Evolutionary conservation across 805 yeast species (phyloP).

Genomic region (Nakazawaea laoshanensis): DNA sequence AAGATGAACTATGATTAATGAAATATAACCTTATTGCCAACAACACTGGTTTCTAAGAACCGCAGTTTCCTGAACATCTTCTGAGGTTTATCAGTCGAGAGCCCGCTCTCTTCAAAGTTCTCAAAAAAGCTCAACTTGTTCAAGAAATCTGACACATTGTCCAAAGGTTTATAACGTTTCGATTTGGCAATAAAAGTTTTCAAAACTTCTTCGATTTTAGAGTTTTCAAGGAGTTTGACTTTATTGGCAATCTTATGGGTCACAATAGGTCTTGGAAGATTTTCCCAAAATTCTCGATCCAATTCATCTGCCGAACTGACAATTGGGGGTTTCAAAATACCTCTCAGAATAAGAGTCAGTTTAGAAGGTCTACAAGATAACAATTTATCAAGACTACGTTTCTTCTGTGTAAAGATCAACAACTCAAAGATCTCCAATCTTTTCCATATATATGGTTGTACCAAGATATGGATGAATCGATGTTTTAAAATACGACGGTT

Average conservation of each 20-base stretch:
- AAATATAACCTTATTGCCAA: constrained; percentile 6
- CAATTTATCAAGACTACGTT: neutral
- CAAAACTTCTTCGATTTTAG: constrained; percentile 7
- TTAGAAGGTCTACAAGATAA: constrained; percentile 6
- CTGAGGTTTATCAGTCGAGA: neutral
- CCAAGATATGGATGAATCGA: constrained; percentile 2
- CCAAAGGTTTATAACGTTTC: too few relatives aligned
- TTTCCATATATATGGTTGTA: constrained; percentile 4
- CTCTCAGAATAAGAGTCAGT: constrained; percentile 3
- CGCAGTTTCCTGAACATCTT: neutral
- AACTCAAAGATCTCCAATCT: constrained; percentile 6
- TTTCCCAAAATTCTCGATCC: neutral
- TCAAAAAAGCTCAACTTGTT: constrained; percentile 8
- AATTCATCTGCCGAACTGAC: neutral
- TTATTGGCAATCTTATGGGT: constrained; percentile 4
- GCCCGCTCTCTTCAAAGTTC: neutral
- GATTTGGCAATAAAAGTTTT: too few relatives aligned
- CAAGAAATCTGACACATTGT: too few relatives aligned
- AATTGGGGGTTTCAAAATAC: constrained; percentile 8
- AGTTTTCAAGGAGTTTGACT: constrained; percentile 4
- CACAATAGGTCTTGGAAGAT: constrained; percentile 3
- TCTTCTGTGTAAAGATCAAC: constrained; percentile 4
- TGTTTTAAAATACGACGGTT: constrained; percentile 4
- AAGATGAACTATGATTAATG: neutral
- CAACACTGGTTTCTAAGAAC: constrained; percentile 3